Evolutionary conservation across 345 rosid species (phyloP).

Genomic region (Tarenaya hassleriana): DNA sequence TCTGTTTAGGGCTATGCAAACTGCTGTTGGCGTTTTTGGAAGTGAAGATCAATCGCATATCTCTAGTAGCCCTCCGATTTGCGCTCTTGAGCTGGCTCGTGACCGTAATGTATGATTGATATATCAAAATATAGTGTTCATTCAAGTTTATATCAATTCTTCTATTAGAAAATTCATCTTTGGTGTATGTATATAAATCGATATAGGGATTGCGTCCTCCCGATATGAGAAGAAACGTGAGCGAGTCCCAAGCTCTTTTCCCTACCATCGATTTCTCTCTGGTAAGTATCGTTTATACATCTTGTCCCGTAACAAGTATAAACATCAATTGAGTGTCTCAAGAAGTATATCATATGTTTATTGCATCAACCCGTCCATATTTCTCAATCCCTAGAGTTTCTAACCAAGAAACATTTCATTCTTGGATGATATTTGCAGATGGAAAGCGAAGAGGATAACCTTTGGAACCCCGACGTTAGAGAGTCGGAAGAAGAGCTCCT

Average conservation of each 20-base stretch:
- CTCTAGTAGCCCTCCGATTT: constrained; percentile 41
- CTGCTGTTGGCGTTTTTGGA: constrained; percentile 63
- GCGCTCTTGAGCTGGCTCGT: constrained; percentile 67
- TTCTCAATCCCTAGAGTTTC: no score
- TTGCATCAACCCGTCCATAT: no score
- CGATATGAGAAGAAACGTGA: constrained; percentile 58
- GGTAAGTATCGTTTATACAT: constrained; percentile 31
- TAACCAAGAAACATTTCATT: no score
- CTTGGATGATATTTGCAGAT: constrained; percentile 21
- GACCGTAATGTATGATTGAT: constrained; percentile 54
- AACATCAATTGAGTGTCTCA: no score
- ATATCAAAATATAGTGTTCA: background rate
- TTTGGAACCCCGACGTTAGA: constrained; percentile 31
- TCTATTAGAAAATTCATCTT: background rate
- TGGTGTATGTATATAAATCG: background rate
- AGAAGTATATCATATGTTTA: no score
- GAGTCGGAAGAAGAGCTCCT: constrained; percentile 31
- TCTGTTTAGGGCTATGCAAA: constrained; percentile 59
- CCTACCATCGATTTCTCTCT: constrained; percentile 64
- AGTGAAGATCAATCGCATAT: constrained; percentile 22
- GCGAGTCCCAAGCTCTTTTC: constrained; percentile 44
- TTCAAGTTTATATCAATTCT: background rate
- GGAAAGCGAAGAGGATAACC: constrained; percentile 30
- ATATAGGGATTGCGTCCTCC: constrained; percentile 70
- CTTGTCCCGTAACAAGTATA: no score